phyloP scores from a whole-genome alignment of 192 early-diverging fungal genomes.

The Funneliformis mosseae region DNA sequence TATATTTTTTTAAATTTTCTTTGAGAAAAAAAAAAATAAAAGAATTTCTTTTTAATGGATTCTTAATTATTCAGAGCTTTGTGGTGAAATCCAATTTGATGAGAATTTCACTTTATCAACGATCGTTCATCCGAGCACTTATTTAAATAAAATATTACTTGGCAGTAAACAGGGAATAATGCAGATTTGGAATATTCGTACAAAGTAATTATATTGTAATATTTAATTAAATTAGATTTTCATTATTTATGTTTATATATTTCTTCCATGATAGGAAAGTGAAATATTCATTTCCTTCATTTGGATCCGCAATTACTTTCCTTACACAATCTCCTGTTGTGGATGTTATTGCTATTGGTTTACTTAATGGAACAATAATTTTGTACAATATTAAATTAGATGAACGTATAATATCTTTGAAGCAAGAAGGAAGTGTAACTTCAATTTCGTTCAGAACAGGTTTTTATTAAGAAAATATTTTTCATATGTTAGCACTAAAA shows the following conservation, averaged over 20 bases:
- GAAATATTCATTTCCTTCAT: slow-evolving; percentile 79
- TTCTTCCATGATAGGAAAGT: slow-evolving; percentile 56
- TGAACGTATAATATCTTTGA: slow-evolving; percentile 70
- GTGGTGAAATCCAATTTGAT: slow-evolving; percentile 77
- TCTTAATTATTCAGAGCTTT: slow-evolving; percentile 53
- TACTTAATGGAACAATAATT: slow-evolving; percentile 83
- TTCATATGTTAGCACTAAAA: neutral
- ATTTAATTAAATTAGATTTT: neutral
- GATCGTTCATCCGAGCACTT: slow-evolving; percentile 93
- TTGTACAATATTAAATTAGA: slow-evolving; percentile 88
- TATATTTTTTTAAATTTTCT: slow-evolving; percentile 13
- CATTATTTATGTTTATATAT: slow-evolving; percentile 18
- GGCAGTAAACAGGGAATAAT: slow-evolving; percentile 82
- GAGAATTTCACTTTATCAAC: slow-evolving; percentile 69
- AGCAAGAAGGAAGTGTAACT: slow-evolving; percentile 90
- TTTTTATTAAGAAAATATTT: slow-evolving; percentile 38
- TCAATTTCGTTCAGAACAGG: slow-evolving; percentile 88
- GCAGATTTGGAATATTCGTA: slow-evolving; percentile 94
- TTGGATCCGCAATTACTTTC: slow-evolving; percentile 75
- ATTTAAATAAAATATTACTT: slow-evolving; percentile 95
- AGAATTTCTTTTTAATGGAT: neutral
- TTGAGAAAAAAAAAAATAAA: neutral
- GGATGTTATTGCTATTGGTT: slow-evolving; percentile 91
- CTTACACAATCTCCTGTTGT: slow-evolving; percentile 87
- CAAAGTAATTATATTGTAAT: slow-evolving; percentile 44